These are phyloP conservation scores for Apium graveolens DNA, from an alignment of 129 eudicot species.

Conservation along the genomic window DNA sequence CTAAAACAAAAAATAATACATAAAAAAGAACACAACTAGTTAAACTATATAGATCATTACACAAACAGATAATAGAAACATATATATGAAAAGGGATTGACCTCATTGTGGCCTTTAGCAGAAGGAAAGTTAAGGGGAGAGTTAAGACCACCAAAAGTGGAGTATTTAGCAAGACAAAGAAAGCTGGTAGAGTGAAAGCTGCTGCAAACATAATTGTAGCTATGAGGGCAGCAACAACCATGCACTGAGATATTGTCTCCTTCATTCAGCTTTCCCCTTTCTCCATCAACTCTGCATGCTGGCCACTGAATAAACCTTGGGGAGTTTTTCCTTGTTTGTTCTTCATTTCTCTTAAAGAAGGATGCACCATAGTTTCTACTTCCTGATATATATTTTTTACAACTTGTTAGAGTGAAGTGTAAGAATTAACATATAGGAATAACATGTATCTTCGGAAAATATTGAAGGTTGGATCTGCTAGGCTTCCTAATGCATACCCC, in stretches of 20 bases:
- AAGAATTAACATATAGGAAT: not conserved
- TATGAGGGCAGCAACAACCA: too few species aligned
- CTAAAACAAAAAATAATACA: slow-evolving; percentile 24
- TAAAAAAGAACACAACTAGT: not conserved
- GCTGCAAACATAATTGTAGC: too few species aligned
- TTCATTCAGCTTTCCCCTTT: too few species aligned
- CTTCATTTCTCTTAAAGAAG: too few species aligned
- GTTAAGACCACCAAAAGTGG: slow-evolving; percentile 94
- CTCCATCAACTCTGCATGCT: too few species aligned
- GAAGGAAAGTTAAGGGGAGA: slow-evolving; percentile 98
- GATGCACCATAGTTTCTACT: too few species aligned
- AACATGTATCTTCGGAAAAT: not conserved
- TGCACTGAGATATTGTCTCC: too few species aligned
- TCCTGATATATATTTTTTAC: not conserved
- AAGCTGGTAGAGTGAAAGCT: too few species aligned
- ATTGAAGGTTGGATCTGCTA: not conserved
- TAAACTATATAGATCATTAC: not conserved
- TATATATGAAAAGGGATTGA: slow-evolving; percentile 3
- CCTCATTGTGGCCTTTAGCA: slow-evolving; percentile 97
- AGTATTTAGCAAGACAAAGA: slow-evolving; percentile 84
- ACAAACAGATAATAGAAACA: not conserved
- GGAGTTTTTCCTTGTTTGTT: too few species aligned
- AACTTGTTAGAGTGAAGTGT: not conserved
- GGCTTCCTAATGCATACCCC: not conserved
- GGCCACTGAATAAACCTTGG: too few species aligned